Evolutionary conservation across 176 grass and related monocot species (phyloP).

Genomic region (Cenchrus fungigraminus): DNA sequence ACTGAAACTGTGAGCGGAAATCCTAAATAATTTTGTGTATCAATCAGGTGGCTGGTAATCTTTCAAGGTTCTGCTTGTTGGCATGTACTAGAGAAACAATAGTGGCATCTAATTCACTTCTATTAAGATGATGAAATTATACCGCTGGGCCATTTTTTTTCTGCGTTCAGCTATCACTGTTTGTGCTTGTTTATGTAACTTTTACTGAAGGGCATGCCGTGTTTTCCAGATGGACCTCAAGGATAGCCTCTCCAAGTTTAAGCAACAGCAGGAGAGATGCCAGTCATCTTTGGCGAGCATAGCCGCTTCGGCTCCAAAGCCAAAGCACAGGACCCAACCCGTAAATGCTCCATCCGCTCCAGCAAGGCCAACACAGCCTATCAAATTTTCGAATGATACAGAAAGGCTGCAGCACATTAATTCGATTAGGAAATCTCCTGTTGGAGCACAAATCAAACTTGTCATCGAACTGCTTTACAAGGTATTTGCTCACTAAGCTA

Average conservation of each 20-base stretch:
- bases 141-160: neutral
- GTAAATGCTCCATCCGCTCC: constrained; percentile 49
- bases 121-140: neutral
- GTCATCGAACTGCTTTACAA: constrained; percentile 85
- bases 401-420: constrained; percentile 89
- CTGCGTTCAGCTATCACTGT: neutral
- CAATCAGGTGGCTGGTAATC: neutral
- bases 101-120: neutral
- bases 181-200: neutral
- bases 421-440: constrained; percentile 74
- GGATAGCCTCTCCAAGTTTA: constrained; percentile 86
- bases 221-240: constrained; percentile 77
- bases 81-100: neutral
- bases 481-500: constrained; percentile 42
- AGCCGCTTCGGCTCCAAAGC: constrained; percentile 55
- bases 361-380: constrained; percentile 45
- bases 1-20: neutral
- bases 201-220: neutral
- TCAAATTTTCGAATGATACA: constrained; percentile 92
- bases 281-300: constrained; percentile 77
- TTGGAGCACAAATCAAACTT: constrained; percentile 82
- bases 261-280: constrained; percentile 87
- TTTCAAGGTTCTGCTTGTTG: neutral
- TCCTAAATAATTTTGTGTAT: neutral
- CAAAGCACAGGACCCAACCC: constrained; percentile 56